These are phyloP conservation scores for Trichoderma koningiopsis DNA, from an alignment of 2,329 filamentous ascomycete species.

Conservation along the genomic window DNA sequence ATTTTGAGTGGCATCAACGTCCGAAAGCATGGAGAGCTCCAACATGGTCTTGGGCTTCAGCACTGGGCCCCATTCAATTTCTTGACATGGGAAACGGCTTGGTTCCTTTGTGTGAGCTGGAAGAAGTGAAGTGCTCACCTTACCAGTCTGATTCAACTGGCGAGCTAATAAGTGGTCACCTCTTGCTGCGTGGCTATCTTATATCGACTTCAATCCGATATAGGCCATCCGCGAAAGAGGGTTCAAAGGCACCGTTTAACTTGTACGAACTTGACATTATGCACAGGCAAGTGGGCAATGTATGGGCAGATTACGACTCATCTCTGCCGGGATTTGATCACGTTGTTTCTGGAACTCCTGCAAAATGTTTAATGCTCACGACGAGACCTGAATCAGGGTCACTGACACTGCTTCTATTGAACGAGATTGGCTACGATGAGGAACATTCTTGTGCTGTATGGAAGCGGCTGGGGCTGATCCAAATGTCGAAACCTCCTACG, in stretches of 20 bases:
- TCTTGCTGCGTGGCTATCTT: slow-evolving; percentile 8
- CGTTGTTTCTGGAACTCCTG: background rate
- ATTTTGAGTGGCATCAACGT: background rate
- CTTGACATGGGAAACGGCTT: slow-evolving; percentile 7
- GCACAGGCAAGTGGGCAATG: slow-evolving; percentile 9
- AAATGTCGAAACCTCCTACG: background rate
- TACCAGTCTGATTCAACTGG: slow-evolving; percentile 23
- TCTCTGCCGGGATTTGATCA: background rate
- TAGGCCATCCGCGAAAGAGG: background rate
- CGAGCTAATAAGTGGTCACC: slow-evolving; percentile 8
- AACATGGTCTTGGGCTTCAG: slow-evolving; percentile 28
- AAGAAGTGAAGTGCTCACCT: background rate
- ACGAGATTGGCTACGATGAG: background rate
- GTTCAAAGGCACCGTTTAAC: background rate
- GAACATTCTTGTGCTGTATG: background rate
- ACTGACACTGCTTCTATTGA: slow-evolving; percentile 1
- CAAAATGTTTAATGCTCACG: slow-evolving; percentile 22
- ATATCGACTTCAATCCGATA: slow-evolving; percentile 12
- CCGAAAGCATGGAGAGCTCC: slow-evolving; percentile 26
- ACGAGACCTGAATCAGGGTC: slow-evolving; percentile 12
- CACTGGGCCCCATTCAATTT: slow-evolving; percentile 5
- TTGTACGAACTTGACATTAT: slow-evolving; percentile 16
- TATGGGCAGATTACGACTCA: slow-evolving; percentile 26
- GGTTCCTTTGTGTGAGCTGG: background rate
- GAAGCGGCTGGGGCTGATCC: background rate